Evolutionary conservation across 208 protist genomes (phyloP).

Genomic region (Phytomonas francai): DNA sequence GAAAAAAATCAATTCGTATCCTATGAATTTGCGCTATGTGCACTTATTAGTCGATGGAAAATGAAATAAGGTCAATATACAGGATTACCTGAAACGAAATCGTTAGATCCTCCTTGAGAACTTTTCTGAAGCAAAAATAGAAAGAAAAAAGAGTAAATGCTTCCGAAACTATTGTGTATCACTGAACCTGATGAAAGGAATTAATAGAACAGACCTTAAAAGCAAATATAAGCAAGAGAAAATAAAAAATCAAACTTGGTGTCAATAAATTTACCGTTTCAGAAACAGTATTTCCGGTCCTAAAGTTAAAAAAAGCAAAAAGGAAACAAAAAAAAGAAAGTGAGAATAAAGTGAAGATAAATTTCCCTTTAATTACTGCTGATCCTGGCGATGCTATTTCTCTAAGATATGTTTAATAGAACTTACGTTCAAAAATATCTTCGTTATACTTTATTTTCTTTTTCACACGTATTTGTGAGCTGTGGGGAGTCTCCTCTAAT

Average conservation of each 20-base stretch:
- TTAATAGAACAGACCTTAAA: neutral
- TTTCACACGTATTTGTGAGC: neutral
- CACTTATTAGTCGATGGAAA: slow-evolving; percentile 6
- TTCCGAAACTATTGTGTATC: slow-evolving; percentile 9
- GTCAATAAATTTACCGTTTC: neutral
- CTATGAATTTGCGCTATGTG: neutral
- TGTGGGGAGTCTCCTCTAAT: neutral
- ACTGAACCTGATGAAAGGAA: neutral
- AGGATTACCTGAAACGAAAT: neutral
- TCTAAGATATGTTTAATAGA: slow-evolving; percentile 2
- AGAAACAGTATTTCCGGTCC: neutral
- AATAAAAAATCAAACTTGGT: slow-evolving; percentile 5
- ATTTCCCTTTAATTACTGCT: neutral
- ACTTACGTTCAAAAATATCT: slow-evolving; percentile 2
- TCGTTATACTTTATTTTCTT: neutral
- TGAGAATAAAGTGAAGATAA: slow-evolving; percentile 1
- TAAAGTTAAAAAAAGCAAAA: slow-evolving; percentile 11
- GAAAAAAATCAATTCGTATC: slow-evolving; percentile 5
- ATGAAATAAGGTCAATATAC: slow-evolving; percentile 9
- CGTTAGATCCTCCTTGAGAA: neutral
- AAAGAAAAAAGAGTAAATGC: neutral
- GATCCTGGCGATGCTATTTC: neutral
- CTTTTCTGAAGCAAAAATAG: neutral
- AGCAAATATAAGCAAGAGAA: slow-evolving; percentile 11
- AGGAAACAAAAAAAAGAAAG: slow-evolving; percentile 12